phyloP scores from a whole-genome alignment of 2,329 filamentous ascomycete species.

The Fusarium caatingaense region DNA sequence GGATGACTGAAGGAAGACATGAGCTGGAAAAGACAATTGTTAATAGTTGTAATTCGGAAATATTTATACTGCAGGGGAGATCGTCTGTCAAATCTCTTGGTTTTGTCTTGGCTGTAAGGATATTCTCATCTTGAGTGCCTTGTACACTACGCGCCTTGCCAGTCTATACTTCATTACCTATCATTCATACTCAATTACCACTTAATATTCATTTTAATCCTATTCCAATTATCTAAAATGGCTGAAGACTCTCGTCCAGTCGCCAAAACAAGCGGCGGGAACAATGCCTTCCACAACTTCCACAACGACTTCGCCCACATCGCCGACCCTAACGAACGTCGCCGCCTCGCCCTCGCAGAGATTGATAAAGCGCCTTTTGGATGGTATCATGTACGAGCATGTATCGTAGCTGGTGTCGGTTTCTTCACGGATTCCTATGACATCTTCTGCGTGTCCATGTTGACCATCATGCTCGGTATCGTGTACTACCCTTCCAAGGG shows the following conservation, averaged over 20 bases:
- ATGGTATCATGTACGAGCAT: slow-evolving; percentile 84
- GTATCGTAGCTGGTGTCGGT: slow-evolving; percentile 82
- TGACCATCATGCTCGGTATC: slow-evolving; percentile 81
- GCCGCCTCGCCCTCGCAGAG: slow-evolving; percentile 81
- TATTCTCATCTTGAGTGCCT: slow-evolving; percentile 15
- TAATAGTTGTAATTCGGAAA: not conserved
- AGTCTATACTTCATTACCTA: not conserved
- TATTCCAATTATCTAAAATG: slow-evolving; percentile 19
- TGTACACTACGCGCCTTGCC: not conserved
- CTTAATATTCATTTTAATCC: not conserved
- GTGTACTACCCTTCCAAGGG: slow-evolving; percentile 74
- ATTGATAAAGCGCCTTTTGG: slow-evolving; percentile 85
- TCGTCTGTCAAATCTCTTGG: slow-evolving; percentile 16
- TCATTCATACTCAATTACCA: slow-evolving; percentile 1
- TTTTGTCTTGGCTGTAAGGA: slow-evolving; percentile 27
- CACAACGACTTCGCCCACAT: slow-evolving; percentile 76
- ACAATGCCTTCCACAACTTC: slow-evolving; percentile 80
- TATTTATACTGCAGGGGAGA: slow-evolving; percentile 23
- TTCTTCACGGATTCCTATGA: slow-evolving; percentile 92
- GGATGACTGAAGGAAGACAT: not conserved
- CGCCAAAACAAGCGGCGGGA: slow-evolving; percentile 70
- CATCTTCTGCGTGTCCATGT: slow-evolving; percentile 81
- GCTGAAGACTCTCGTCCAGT: slow-evolving; percentile 24
- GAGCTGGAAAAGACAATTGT: not conserved
- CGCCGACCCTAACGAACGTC: slow-evolving; percentile 80